These are phyloP conservation scores for Apiospora sp. DNA, from an alignment of 2,329 filamentous ascomycete genomes.

Conservation along the genomic window DNA sequence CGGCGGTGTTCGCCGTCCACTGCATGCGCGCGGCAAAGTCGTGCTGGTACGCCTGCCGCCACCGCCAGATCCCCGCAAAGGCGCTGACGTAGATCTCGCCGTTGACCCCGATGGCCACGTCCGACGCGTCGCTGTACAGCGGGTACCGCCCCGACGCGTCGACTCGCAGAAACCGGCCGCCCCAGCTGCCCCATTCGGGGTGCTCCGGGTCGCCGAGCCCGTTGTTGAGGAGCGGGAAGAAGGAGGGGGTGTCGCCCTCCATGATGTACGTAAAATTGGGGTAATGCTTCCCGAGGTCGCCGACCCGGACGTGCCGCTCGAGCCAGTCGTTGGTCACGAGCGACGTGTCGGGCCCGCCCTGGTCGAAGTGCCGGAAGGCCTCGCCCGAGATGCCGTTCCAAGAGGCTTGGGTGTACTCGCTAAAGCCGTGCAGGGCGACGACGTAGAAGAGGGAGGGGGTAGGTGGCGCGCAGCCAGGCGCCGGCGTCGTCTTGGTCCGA, in stretches of 20 bases:
- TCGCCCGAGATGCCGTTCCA: constrained; percentile 65
- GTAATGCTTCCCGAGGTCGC: constrained; percentile 45
- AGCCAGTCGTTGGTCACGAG: constrained; percentile 56
- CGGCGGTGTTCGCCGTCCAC: constrained; percentile 32
- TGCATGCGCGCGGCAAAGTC: constrained; percentile 37
- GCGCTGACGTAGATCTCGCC: constrained; percentile 27
- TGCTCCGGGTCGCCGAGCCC: constrained; percentile 51
- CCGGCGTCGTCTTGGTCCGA: constrained; percentile 61
- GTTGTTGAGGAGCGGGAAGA: constrained; percentile 54
- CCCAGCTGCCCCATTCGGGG: constrained; percentile 53
- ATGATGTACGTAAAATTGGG: constrained; percentile 53
- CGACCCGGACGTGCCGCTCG: constrained; percentile 54
- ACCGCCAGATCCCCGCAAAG: constrained; percentile 34
- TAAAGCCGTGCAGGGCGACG: constrained; percentile 55
- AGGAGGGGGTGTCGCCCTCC: constrained; percentile 55
- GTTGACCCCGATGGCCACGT: constrained; percentile 29
- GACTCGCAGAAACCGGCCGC: constrained; percentile 42
- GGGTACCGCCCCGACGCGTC: constrained; percentile 24
- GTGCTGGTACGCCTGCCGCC: constrained; percentile 35
- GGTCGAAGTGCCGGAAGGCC: constrained; percentile 52
- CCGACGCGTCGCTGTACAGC: constrained; percentile 29
- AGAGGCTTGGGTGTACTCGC: constrained; percentile 58
- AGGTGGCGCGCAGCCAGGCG: constrained; percentile 55
- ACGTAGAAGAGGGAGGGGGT: constrained; percentile 58
- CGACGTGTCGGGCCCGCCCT: constrained; percentile 50